These are phyloP conservation scores for Leucoagaricus sp. DNA, from an alignment of 1,284 basidiomycete species.

Conservation along the genomic window DNA sequence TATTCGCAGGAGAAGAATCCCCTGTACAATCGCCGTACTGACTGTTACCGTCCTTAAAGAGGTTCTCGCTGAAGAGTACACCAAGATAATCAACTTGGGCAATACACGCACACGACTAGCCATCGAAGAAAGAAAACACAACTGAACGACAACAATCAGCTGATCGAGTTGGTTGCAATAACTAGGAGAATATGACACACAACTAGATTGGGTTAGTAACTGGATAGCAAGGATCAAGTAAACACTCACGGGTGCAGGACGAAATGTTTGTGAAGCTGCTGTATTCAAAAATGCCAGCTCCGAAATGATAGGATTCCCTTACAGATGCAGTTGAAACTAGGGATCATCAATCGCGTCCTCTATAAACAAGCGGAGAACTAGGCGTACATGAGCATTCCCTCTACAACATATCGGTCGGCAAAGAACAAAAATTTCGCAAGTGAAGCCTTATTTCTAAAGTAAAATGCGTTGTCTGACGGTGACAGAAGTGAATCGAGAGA, in stretches of 20 bases:
- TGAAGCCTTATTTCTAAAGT: slow-evolving; percentile 20
- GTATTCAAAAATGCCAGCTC: background rate
- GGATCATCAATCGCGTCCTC: background rate
- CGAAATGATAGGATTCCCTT: background rate
- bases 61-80: background rate
- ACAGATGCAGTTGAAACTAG: slow-evolving; percentile 32
- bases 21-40: slow-evolving; percentile 24
- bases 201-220: background rate
- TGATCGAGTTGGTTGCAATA: background rate
- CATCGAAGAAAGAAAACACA: slow-evolving; percentile 30
- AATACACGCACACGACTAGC: slow-evolving; percentile 24
- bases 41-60: slow-evolving; percentile 16
- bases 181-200: background rate
- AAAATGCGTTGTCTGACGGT: background rate
- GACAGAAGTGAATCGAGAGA: background rate
- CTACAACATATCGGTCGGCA: slow-evolving; percentile 27
- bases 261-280: slow-evolving; percentile 24
- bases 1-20: slow-evolving; percentile 26
- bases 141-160: slow-evolving; percentile 11
- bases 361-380: background rate
- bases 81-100: no score
- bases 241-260: slow-evolving; percentile 13
- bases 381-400: slow-evolving; percentile 27
- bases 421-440: slow-evolving; percentile 28
- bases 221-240: background rate